Evolutionary conservation across 1,139 yeast genomes (phyloP).

Genomic region (Hanseniaspora uvarum): DNA sequence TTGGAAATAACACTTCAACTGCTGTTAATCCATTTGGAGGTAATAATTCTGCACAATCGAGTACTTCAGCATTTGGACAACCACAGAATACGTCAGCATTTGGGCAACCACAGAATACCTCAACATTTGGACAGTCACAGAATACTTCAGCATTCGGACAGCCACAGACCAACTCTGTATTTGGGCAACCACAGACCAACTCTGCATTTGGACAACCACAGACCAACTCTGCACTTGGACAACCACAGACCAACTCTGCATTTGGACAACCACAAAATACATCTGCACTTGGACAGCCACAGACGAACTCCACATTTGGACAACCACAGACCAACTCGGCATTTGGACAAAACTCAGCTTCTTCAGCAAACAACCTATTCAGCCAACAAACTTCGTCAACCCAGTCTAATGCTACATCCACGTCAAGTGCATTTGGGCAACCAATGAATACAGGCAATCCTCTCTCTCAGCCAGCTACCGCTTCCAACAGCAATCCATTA

Average conservation of each 20-base stretch:
- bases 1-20: constrained; percentile 18
- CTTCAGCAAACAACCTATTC: neutral
- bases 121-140: constrained; percentile 21
- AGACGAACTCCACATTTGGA: neutral
- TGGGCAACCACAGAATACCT: neutral
- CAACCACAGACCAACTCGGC: neutral
- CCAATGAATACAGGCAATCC: too few species aligned
- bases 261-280: constrained; percentile 8
- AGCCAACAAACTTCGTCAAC: neutral
- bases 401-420: constrained; percentile 3
- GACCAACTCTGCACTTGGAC: constrained; percentile 18
- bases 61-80: constrained; percentile 19
- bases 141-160: neutral
- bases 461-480: too few species aligned
- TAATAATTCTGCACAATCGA: neutral
- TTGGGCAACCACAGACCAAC: constrained; percentile 20
- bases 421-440: constrained; percentile 13
- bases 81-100: constrained; percentile 3
- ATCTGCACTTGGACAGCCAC: constrained; percentile 20
- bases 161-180: constrained; percentile 6
- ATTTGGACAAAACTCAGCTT: neutral
- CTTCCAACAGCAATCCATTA: constrained; percentile 9
- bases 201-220: constrained; percentile 20
- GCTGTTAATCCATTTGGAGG: constrained; percentile 16
- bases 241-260: neutral